Evolutionary conservation across 108 stramenopile genomes (phyloP).

Genomic region (Parmales sp.): DNA sequence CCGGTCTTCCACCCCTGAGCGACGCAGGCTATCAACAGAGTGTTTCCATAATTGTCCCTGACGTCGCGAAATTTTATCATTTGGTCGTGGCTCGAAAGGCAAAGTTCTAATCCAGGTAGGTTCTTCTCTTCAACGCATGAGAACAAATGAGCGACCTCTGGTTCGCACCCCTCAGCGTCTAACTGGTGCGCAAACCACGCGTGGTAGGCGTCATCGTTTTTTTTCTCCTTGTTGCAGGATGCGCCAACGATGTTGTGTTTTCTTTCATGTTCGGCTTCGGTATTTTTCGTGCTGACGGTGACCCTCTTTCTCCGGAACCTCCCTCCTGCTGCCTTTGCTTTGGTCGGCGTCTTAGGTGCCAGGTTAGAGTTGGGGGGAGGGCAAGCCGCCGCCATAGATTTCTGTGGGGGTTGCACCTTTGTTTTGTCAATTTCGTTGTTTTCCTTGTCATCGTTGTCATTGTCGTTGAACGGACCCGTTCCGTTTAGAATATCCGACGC

Average conservation of each 20-base stretch:
- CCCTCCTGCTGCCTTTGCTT: neutral
- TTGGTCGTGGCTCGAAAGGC: neutral
- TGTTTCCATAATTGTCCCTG: constrained; percentile 1
- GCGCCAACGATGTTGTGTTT: neutral
- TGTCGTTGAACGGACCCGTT: too few species aligned
- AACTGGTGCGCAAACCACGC: neutral
- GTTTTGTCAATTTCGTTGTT: too few species aligned
- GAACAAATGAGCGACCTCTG: neutral
- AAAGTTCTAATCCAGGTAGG: neutral
- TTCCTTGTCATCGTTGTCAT: too few species aligned
- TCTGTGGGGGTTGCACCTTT: too few species aligned
- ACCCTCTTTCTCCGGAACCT: neutral
- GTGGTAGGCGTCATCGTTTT: neutral
- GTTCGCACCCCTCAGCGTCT: neutral
- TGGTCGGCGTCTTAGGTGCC: constrained; percentile 5
- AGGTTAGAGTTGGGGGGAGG: too few species aligned
- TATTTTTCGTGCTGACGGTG: too few species aligned
- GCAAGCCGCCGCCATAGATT: too few species aligned
- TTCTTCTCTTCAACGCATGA: neutral
- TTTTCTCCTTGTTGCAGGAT: neutral
- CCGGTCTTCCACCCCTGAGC: neutral
- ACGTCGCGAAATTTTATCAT: neutral
- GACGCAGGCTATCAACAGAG: neutral
- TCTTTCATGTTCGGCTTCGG: neutral
- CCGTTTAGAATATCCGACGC: too few species aligned